Conservation (phyloP, 768 basidiomycete genomes). For the Cyclocybe cylindracea region DNA sequence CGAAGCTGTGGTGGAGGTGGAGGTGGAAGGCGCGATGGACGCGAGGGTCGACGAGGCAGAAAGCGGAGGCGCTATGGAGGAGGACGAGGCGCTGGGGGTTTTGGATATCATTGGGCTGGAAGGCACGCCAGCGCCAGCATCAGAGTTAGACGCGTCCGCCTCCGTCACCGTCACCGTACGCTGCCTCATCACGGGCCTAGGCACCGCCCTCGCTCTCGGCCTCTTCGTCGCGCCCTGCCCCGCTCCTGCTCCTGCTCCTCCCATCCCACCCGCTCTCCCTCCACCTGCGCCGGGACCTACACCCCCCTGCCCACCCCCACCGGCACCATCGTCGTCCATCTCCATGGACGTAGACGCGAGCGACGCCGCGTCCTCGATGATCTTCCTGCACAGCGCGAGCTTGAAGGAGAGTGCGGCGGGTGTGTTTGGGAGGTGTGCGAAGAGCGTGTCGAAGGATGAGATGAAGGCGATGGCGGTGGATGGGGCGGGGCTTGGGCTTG, state of each 20-base stretch:
- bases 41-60: too few species aligned
- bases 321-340: neutral
- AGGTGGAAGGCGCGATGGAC: too few species aligned
- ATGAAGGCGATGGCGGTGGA: neutral
- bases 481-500: slow-evolving; percentile 6
- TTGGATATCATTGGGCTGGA: neutral
- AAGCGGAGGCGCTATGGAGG: neutral
- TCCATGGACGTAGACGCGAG: neutral
- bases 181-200: neutral
- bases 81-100: neutral
- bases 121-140: neutral
- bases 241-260: neutral
- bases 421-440: slow-evolving; percentile 37
- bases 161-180: neutral
- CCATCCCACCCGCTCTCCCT: too few species aligned
- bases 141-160: neutral
- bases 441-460: slow-evolving; percentile 20
- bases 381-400: slow-evolving; percentile 41
- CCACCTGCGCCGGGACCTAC: too few species aligned
- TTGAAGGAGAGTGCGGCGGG: slow-evolving; percentile 40
- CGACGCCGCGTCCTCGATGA: slow-evolving; percentile 13
- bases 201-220: neutral
- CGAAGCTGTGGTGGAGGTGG: neutral
- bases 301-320: too few species aligned
- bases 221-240: neutral